Conservation (phyloP, 169 alveolate species). For the Plasmodium gaboni region DNA sequence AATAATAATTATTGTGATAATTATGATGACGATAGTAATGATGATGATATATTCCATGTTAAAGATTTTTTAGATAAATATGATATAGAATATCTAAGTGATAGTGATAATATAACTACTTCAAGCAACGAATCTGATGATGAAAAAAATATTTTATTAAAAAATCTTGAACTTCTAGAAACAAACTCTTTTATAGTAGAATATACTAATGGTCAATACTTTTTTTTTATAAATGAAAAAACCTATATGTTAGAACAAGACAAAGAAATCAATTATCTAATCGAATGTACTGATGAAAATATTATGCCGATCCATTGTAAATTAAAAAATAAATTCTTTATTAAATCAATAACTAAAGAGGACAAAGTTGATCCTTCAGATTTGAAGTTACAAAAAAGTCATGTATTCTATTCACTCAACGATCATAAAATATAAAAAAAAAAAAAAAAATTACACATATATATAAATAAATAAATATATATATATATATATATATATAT, state of each 20-base stretch:
- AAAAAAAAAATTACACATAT: neutral
- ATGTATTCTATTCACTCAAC: constrained; percentile 45
- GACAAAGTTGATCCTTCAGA: constrained; percentile 14
- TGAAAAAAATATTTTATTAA: constrained; percentile 2
- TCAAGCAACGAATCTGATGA: constrained; percentile 19
- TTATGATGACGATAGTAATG: neutral
- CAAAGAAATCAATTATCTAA: constrained; percentile 41
- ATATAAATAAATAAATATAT: too few relatives aligned
- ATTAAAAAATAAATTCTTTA: constrained; percentile 28
- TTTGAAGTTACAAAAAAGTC: neutral
- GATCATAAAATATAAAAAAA: neutral
- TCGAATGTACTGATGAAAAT: constrained; percentile 34
- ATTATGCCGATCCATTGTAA: constrained; percentile 33
- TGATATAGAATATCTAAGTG: constrained; percentile 6
- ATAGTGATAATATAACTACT: constrained; percentile 27
- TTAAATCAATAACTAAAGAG: constrained; percentile 35
- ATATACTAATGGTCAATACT: constrained; percentile 29
- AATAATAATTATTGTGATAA: too few relatives aligned
- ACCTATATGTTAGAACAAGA: constrained; percentile 48
- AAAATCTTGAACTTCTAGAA: constrained; percentile 18
- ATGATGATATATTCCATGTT: constrained; percentile 14
- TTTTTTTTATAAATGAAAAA: constrained; percentile 42
- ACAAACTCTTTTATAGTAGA: constrained; percentile 53
- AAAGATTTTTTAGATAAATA: constrained; percentile 28
- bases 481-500: too few relatives aligned